Evolutionary conservation across 2,329 filamentous ascomycete genomes (phyloP), one percentile per base, ranked within the genome.

Genomic region (Orbilia blumenaviensis): DNA sequence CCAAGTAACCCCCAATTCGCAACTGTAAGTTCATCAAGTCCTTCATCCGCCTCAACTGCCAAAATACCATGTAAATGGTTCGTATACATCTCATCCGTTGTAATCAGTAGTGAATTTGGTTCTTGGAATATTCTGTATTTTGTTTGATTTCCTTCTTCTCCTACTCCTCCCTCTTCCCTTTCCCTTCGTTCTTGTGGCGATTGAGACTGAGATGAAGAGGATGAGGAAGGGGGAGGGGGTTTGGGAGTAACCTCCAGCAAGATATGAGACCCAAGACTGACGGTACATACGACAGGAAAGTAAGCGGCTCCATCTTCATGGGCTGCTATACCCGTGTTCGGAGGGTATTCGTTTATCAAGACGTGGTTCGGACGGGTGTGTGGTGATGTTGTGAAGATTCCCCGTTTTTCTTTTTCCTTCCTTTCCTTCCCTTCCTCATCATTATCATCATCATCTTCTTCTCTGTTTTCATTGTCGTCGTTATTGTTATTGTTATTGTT

Each of bases 251-350:
- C 85, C 79, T 96, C 90, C 61, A 98, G 85, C 71, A 94, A 92
- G 7, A 96, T 85, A 54, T 88, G 88, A 8, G 89, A 88, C 0
- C 92, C 92, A 6, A 99, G 84, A 83, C 92, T 96, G 78, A 98
- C 90, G 1, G 95, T 98, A 78, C 93, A 95, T 10, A 97, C 94
- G 12, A 96, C 89, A 0, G 91, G 91, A 81, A 91, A 88, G 82
- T 99, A 99, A 8, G 94, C 92, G 7, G 88, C 84, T 1, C 94
- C 95, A 82, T 99, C 94, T 85, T 97, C 95, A 82, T 98, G 94
- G 52, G 94, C 90, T 92, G 97, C 96, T 79, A 98, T 98, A n/a
- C 94, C 94, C 78, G 97, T 88, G 1, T 92, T 92, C 0, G 92
- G 89, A 0, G 87, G 86, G 82, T 98, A 99, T 82, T 97, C 94